Evolutionary conservation across 2,329 filamentous ascomycete genomes (phyloP).

Genomic region (Chaetomium olivaceum): DNA sequence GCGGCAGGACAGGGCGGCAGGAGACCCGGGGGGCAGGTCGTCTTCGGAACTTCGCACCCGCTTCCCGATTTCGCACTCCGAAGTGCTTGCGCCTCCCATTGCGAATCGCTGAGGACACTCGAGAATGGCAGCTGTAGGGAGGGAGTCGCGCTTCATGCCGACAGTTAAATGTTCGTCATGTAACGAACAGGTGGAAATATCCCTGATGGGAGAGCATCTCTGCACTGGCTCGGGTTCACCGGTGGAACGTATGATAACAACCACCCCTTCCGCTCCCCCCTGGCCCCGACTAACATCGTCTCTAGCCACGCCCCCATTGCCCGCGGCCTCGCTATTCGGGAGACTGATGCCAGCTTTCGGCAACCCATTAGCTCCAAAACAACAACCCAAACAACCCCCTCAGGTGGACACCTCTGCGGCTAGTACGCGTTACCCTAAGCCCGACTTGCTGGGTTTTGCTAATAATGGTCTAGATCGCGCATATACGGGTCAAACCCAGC

Average conservation of each 20-base stretch:
- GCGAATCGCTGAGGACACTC: constrained; percentile 21
- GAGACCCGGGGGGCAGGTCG: constrained; percentile 21
- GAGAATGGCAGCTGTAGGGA: constrained; percentile 49
- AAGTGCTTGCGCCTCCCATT: constrained; percentile 16
- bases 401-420: constrained; percentile 54
- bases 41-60: not conserved
- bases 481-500: constrained; percentile 56
- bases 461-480: constrained; percentile 50
- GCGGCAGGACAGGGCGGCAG: constrained; percentile 16
- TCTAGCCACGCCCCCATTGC: constrained; percentile 43
- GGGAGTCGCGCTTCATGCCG: constrained; percentile 72
- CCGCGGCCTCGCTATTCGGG: constrained; percentile 37
- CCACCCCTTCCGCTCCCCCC: not conserved
- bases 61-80: not conserved
- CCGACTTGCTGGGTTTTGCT: constrained; percentile 32
- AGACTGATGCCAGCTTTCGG: constrained; percentile 42
- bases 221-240: constrained; percentile 51
- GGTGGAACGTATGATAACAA: constrained; percentile 46
- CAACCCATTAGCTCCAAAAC: constrained; percentile 37
- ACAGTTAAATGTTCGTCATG: constrained; percentile 88
- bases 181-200: constrained; percentile 75
- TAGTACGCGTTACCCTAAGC: constrained; percentile 44
- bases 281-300: constrained; percentile 25
- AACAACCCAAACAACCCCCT: constrained; percentile 46
- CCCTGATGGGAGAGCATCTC: constrained; percentile 81